phyloP scores from a whole-genome alignment of 441 rosid species.

The Sinapis alba region DNA sequence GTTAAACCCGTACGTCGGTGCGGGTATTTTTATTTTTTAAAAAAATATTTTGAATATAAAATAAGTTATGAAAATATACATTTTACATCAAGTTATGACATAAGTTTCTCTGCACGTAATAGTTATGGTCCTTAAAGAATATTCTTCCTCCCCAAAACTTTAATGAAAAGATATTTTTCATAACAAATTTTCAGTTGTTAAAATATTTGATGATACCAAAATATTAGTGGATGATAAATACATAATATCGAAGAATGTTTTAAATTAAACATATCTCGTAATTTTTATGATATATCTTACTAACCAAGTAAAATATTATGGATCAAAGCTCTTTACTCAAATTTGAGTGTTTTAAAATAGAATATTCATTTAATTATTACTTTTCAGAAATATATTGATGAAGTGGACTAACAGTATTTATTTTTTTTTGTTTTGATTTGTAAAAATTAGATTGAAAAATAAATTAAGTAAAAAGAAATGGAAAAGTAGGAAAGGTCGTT shows the following conservation, averaged over 20 bases:
- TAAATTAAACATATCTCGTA: background rate
- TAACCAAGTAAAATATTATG: too few species aligned
- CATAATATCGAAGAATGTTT: background rate
- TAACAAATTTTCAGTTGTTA: background rate
- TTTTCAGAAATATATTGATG: too few species aligned
- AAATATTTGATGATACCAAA: background rate
- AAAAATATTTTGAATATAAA: background rate
- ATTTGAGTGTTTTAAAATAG: too few species aligned
- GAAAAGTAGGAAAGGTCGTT: too few species aligned
- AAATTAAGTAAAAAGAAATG: too few species aligned
- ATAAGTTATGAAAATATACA: background rate
- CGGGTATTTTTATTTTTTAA: background rate
- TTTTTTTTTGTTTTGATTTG: too few species aligned
- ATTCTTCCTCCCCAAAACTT: background rate
- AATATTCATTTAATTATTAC: too few species aligned
- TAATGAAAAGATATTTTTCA: background rate
- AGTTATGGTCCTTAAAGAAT: background rate
- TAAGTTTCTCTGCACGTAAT: background rate
- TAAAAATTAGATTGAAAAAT: too few species aligned
- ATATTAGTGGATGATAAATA: background rate
- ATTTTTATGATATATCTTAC: background rate
- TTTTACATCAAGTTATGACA: background rate
- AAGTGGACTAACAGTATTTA: too few species aligned
- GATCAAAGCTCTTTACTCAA: too few species aligned
- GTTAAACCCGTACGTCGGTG: too few species aligned